Base-by-base conservation (phyloP, 106 monocot species). In the Dendrobium huoshanense region DNA sequence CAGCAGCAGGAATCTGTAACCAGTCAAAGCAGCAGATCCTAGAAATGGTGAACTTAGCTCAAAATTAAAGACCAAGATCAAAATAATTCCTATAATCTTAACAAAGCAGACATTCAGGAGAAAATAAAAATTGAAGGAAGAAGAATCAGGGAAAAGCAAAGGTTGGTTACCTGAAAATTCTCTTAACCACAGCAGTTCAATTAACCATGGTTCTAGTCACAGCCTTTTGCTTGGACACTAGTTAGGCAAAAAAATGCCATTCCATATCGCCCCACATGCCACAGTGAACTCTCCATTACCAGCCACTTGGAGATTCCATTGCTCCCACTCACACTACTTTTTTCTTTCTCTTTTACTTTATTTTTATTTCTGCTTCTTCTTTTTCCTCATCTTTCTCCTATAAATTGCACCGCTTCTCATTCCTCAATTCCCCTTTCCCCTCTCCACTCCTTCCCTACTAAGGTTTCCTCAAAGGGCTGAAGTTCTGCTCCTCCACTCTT, bases 391-490 rank as follows among this genome's bases (percentile, higher is more conserved):
- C 41, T 72, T 79, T 58, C 1, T 11, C 24, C 84, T 86, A 86
- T 86, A 86, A 86, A 86, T 79, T 64, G 51, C 75, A 44, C 67
- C 73, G 27, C 49, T 49, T 79, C 41, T 75, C 55, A 17, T 5
- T 41, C 74, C 64, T 72, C 41, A 86, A 81, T 82, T 80, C 85
- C 82, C 81, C 82, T 81, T 76, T 61, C 73, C 85, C 40, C 77
- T 77, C 47, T 65, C 19, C 29, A 2, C 41, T 77, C 77, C 41
- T 11, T 44, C 29, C 59, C 27, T 22, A 24, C 45, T 51, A 48
- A 37, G 47, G 15, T 77, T 77, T 51, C 44, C 79, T 25, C 75
- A 20, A 18, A 73, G 73, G 42, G 81, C 43, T 9, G 72, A 33
- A 8, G 56, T 31, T 80, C 72, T 40, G 58, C 43, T 19, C 5